These are phyloP conservation scores for Mucuna pruriens DNA, from an alignment of 306 rosid genomes.

Conservation along the genomic window DNA sequence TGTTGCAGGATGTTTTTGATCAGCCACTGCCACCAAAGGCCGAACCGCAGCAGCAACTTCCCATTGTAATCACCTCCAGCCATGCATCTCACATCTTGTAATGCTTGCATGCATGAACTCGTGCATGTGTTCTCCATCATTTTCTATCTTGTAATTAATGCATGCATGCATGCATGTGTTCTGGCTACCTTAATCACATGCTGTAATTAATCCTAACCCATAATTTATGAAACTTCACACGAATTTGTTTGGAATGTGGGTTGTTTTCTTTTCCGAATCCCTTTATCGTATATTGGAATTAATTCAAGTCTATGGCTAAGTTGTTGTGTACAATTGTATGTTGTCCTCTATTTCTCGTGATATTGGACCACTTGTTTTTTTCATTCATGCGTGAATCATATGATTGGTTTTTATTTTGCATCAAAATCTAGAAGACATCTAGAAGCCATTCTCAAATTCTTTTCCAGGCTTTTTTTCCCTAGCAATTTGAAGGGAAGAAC, in stretches of 20 bases:
- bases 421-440: too few relatives aligned
- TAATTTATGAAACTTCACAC: neutral
- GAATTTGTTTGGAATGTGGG: too few relatives aligned
- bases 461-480: conserved; percentile 10
- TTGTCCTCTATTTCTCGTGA: too few relatives aligned
- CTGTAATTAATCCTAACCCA: neutral
- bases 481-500: conserved; percentile 15
- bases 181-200: neutral
- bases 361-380: neutral
- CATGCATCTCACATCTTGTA: neutral
- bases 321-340: too few relatives aligned
- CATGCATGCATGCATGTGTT: conserved; percentile 23
- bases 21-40: conserved; percentile 43
- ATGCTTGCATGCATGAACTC: neutral
- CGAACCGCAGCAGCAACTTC: conserved; percentile 46
- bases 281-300: neutral
- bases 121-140: conserved; percentile 14
- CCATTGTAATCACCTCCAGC: conserved; percentile 47
- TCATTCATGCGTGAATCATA: neutral
- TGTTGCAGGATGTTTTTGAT: conserved; percentile 62
- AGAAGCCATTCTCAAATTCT: conserved; percentile 16
- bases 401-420: too few relatives aligned
- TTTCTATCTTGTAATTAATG: too few relatives aligned
- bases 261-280: neutral
- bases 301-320: neutral